Base-by-base conservation (phyloP, 2,329 filamentous ascomycete species). In the Lecanicillium sp. region DNA sequence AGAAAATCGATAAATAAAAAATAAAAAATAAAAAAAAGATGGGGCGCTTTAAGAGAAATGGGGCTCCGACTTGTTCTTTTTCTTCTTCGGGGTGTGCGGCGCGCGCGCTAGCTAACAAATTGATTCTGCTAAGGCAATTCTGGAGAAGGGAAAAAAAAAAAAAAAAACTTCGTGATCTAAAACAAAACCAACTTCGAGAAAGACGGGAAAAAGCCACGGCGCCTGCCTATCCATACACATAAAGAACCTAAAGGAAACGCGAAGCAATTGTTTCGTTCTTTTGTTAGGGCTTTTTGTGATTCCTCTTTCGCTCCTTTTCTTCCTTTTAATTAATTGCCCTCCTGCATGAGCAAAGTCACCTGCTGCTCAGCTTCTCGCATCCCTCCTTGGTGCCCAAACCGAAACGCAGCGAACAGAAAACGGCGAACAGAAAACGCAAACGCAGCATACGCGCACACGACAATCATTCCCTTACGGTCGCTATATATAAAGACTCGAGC, bases 11-110 rank as follows among this genome's bases (percentile, higher is more conserved):
- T 12, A n/a, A 15, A 20, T 26, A 26, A 23, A 23, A 41, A 23
- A 29, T 7, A 27, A 10, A 40, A 23, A 27, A 14, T 12, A 46
- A 39, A 38, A 44, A 33, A 15, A 35, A 44, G 35, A 4, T 14
- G 44, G 44, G 35, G 24, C 35, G 32, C n/a, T 39, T 46, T 39
- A 19, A 46, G 24, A 39, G 35, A 26, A 46, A 23, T 32, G 35
- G 44, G 41, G 26, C 35, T n/a, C n/a, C n/a, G 4, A 20, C 11
- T 43, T 29, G 11, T 43, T 43, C 29, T 11, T 10, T 43, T 17
- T 44, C 17, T 36, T n/a, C 12, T 15, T 32, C 26, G n/a, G n/a
- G n/a, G n/a, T n/a, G n/a, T n/a, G 33, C 32, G 39, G 17, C 29
- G 30, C 41, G 40, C 40, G 24, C 33, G 35, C 29, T 33, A 23